phyloP scores from a whole-genome alignment of 176 grass and related monocot genomes.

The Cymbopogon citratus region DNA sequence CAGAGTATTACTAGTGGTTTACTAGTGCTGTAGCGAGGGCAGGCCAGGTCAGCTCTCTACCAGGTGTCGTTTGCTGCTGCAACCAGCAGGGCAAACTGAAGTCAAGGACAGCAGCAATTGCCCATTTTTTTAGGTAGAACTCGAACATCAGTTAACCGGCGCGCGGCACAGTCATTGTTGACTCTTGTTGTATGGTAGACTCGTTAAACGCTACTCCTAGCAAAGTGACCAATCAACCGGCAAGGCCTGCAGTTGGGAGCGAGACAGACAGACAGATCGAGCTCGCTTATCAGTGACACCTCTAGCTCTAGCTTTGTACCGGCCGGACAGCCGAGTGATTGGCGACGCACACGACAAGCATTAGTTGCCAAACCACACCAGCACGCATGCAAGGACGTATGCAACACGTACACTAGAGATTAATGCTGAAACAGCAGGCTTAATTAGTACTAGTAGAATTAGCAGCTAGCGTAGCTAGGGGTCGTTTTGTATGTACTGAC shows the following conservation, averaged over 20 bases:
- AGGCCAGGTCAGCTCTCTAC: background rate
- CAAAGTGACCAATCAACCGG: background rate
- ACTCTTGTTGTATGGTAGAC: background rate
- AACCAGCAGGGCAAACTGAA: background rate
- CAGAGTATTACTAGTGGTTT: background rate
- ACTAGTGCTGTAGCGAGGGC: background rate
- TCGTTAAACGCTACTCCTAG: background rate
- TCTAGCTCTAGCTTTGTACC: too few relatives aligned
- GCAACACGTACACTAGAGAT: too few relatives aligned
- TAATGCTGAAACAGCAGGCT: too few relatives aligned
- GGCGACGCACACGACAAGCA: too few relatives aligned
- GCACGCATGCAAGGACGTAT: too few relatives aligned
- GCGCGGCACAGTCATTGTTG: constrained; percentile 18
- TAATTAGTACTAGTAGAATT: too few relatives aligned
- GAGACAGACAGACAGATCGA: background rate
- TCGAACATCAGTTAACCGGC: background rate
- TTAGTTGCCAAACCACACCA: too few relatives aligned
- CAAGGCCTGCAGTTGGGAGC: background rate
- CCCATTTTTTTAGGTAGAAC: background rate
- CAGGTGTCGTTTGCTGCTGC: too few relatives aligned
- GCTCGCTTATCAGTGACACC: too few relatives aligned
- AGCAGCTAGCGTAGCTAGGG: too few relatives aligned
- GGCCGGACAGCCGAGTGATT: too few relatives aligned
- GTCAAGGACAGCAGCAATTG: background rate
- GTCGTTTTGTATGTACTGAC: too few relatives aligned